Evolutionary conservation across 495 filamentous ascomycete species (phyloP), one percentile per base, ranked within the genome.

Genomic region (Pyrenula massariospora): DNA sequence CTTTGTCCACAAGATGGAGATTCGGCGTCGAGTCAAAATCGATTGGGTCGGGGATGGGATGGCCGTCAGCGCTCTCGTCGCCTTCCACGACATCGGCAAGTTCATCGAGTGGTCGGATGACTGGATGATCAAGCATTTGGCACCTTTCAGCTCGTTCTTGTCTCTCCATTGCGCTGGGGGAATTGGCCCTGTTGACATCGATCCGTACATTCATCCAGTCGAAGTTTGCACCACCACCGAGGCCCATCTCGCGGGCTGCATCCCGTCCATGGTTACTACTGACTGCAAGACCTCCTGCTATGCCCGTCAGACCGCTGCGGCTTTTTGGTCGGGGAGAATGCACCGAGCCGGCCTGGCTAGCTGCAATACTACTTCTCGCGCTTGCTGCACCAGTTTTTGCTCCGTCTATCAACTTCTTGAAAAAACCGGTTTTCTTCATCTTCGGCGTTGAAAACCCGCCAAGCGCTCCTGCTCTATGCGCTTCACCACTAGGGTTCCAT

Each of bases 131-230:
- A 77, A 95, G 78, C 88, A 98, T 92, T 64, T 96, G 86, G 61
- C 90, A 95, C 25, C 91, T 82, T 56, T 97, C 93, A n/a, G 82
- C 84, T 53, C 94, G 76, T 62, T 97, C 93, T 25, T 80, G 74
- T 15, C 85, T 80, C 68, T 99, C 93, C 56, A 93, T 93, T 55
- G 82, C 81, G 67, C 91, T 95, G 23, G 96, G 75, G 0, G 91
- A 91, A 63, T 95, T 97, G 12, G 92, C 91, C 15, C 93, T 81
- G 67, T 97, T 96, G 47, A 97, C 87, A 71, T 99, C 93, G 49
- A 92, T 81, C 52, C 93, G 84, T 23, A 97, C 90, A 66, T 96
- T 90, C 23, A 97, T 87, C 92, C 93, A 99, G 66, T 96, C 93
- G 22, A 86, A 82, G 24, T 77, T 69, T 47, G 69, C 78, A 50